Evolutionary conservation across 2,329 filamentous ascomycete species (phyloP).

Genomic region (Trichoderma asperellum): DNA sequence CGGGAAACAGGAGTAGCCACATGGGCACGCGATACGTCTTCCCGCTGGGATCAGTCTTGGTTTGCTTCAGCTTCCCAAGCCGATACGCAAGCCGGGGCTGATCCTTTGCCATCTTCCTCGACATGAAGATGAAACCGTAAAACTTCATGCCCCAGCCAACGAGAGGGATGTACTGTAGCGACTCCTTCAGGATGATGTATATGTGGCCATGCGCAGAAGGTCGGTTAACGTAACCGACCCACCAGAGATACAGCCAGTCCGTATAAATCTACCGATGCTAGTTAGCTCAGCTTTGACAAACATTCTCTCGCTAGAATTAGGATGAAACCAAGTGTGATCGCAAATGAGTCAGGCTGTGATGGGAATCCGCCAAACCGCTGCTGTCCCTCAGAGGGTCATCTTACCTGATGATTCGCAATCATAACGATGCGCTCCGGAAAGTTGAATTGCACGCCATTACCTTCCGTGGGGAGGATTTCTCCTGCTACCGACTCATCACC

Average conservation of each 20-base stretch:
- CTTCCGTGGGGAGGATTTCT: constrained; percentile 69
- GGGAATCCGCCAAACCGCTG: neutral
- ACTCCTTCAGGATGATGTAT: constrained; percentile 90
- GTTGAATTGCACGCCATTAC: constrained; percentile 74
- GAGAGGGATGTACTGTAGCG: constrained; percentile 77
- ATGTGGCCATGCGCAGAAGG: constrained; percentile 82
- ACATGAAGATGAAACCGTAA: constrained; percentile 89
- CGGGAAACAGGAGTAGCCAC: constrained; percentile 88
- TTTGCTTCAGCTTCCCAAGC: constrained; percentile 68
- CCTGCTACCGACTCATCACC: constrained; percentile 79
- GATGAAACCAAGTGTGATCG: neutral
- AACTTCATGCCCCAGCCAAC: constrained; percentile 83
- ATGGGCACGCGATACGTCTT: constrained; percentile 70
- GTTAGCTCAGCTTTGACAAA: constrained; percentile 7
- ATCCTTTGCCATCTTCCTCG: constrained; percentile 85
- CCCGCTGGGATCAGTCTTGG: constrained; percentile 57
- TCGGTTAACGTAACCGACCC: constrained; percentile 80
- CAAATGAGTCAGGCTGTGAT: neutral
- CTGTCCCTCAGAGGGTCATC: neutral
- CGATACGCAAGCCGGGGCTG: constrained; percentile 75
- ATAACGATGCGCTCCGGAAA: constrained; percentile 82
- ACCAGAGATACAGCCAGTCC: constrained; percentile 93
- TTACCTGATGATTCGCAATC: constrained; percentile 83
- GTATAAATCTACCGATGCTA: constrained; percentile 67
- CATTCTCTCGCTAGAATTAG: neutral